These are phyloP conservation scores for Ustilago sp. DNA, from an alignment of 1,284 basidiomycete species.

Conservation along the genomic window DNA sequence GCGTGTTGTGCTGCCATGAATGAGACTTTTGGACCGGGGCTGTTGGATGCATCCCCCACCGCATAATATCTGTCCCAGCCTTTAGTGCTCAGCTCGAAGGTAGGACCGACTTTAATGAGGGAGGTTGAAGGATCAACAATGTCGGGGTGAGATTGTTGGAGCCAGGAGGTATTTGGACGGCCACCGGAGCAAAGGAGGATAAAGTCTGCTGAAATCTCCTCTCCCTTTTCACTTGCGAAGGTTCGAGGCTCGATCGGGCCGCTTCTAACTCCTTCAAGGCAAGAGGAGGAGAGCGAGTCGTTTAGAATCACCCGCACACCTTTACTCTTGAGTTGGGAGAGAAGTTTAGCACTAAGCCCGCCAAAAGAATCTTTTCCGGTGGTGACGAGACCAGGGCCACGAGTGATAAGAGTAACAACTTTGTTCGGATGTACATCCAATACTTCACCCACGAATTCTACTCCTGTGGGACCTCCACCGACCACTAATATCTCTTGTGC, in stretches of 20 bases:
- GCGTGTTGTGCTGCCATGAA: slow-evolving; percentile 40
- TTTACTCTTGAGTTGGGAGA: slow-evolving; percentile 66
- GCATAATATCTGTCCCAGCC: slow-evolving; percentile 56
- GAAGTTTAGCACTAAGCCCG: slow-evolving; percentile 42
- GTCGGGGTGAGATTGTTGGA: slow-evolving; percentile 62
- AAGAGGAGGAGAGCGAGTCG: slow-evolving; percentile 59
- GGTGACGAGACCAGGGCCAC: slow-evolving; percentile 37
- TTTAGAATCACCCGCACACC: slow-evolving; percentile 54
- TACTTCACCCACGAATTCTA: slow-evolving; percentile 71
- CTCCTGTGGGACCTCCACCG: slow-evolving; percentile 71
- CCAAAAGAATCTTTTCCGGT: slow-evolving; percentile 39
- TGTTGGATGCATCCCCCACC: slow-evolving; percentile 60
- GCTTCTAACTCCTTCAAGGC: slow-evolving; percentile 25
- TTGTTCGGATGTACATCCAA: slow-evolving; percentile 29
- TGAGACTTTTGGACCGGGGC: slow-evolving; percentile 50
- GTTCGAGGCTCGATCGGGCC: slow-evolving; percentile 17
- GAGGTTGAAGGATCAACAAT: slow-evolving; percentile 55
- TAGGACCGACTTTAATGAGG: slow-evolving; percentile 68
- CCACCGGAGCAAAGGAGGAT: slow-evolving; percentile 71
- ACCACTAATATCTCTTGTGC: slow-evolving; percentile 51
- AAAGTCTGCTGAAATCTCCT: slow-evolving; percentile 69
- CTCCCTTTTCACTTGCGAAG: slow-evolving; percentile 36
- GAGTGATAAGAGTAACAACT: slow-evolving; percentile 68
- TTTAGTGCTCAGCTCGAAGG: slow-evolving; percentile 29
- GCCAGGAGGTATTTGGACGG: slow-evolving; percentile 69